phyloP scores from a whole-genome alignment of 2,329 filamentous ascomycete species.

The Pseudopyrenochaeta lycopersici region DNA sequence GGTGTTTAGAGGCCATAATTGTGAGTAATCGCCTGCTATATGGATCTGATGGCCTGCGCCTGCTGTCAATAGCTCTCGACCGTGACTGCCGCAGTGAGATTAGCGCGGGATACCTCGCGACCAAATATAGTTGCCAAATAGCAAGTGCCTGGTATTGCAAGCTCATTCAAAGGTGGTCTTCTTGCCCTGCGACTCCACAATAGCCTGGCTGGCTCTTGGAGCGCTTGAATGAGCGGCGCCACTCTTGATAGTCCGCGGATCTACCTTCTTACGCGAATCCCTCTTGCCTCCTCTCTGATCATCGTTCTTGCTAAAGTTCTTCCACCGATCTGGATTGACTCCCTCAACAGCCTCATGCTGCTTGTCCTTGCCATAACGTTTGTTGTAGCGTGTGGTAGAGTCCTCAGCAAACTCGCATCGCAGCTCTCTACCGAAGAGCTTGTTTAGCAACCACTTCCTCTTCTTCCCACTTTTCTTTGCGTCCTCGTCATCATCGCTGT shows the following conservation, averaged over 20 bases:
- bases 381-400: conserved; percentile 87
- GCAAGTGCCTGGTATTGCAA: neutral
- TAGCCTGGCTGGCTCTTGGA: conserved; percentile 76
- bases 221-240: conserved; percentile 57
- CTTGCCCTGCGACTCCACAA: conserved; percentile 80
- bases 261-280: conserved; percentile 48
- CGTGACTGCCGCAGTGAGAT: neutral
- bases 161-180: conserved; percentile 78
- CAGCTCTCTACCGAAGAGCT: conserved; percentile 79
- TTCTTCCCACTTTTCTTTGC: conserved; percentile 58
- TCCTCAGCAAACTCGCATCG: conserved; percentile 96
- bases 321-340: conserved; percentile 39
- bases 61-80: no score
- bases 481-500: conserved; percentile 62
- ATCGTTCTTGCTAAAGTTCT: conserved; percentile 38
- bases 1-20: neutral
- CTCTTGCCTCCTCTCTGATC: conserved; percentile 33
- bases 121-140: neutral
- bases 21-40: conserved; percentile 4
- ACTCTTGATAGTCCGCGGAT: conserved; percentile 56
- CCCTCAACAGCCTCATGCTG: conserved; percentile 42
- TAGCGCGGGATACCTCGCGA: neutral
- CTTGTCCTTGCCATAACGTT: conserved; percentile 83
- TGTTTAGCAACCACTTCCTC: conserved; percentile 82
- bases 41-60: no score